These are phyloP conservation scores for Syzygium aromaticum DNA, from an alignment of 345 rosid genomes.

Conservation along the genomic window DNA sequence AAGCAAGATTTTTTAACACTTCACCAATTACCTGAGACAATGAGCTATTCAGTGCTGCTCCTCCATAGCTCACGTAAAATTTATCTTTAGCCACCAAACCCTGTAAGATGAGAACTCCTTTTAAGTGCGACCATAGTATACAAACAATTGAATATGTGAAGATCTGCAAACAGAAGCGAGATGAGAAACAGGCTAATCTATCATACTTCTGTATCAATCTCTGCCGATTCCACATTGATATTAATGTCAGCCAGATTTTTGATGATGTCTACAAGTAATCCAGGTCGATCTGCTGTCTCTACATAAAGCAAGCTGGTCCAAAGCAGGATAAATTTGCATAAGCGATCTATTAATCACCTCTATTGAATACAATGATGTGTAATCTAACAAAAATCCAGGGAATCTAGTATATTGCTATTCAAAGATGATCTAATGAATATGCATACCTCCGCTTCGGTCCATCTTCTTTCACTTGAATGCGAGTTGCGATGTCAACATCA, in stretches of 20 bases:
- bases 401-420: not conserved
- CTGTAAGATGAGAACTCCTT: constrained; percentile 18
- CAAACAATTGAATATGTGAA: not conserved
- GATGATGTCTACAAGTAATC: constrained; percentile 82
- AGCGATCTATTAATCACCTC: not conserved
- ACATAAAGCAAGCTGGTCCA: constrained; percentile 64
- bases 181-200: not conserved
- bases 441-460: constrained; percentile 84
- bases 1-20: not conserved
- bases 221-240: constrained; percentile 84
- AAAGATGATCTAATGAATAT: not conserved
- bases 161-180: not conserved
- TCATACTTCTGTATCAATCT: constrained; percentile 84
- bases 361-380: not conserved
- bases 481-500: constrained; percentile 89
- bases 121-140: not conserved
- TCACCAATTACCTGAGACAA: constrained; percentile 55
- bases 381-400: not conserved
- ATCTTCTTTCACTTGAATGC: constrained; percentile 58
- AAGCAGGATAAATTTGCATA: constrained; percentile 1
- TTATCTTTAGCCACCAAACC: constrained; percentile 92
- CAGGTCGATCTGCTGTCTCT: constrained; percentile 96
- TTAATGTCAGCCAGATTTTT: constrained; percentile 74
- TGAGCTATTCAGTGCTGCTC: constrained; percentile 61
- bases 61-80: constrained; percentile 93